Evolutionary conservation across 2,329 filamentous ascomycete genomes (phyloP).

Genomic region (Diaporthe vexans): DNA sequence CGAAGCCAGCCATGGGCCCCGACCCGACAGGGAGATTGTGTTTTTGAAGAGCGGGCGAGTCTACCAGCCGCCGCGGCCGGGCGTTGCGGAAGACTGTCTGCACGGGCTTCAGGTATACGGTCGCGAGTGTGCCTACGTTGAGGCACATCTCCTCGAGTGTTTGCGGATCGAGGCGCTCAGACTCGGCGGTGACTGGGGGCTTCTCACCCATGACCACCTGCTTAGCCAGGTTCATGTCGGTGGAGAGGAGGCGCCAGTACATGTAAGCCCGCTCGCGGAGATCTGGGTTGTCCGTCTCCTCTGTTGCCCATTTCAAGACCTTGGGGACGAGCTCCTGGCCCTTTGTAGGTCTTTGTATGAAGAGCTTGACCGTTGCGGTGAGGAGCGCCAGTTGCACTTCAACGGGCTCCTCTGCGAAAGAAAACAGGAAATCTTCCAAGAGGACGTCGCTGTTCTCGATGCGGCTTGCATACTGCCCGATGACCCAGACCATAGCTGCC

Average conservation of each 20-base stretch:
- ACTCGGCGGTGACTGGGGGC: conserved; percentile 94
- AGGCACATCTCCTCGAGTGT: conserved; percentile 98
- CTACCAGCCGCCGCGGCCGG: conserved; percentile 81
- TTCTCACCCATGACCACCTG: conserved; percentile 97
- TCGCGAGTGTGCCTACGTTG: conserved; percentile 94
- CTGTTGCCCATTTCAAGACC: conserved; percentile 97
- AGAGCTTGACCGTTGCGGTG: conserved; percentile 96
- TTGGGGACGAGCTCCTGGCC: conserved; percentile 93
- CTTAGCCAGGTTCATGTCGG: conserved; percentile 88
- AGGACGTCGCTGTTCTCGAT: conserved; percentile 97
- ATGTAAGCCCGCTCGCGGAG: conserved; percentile 96
- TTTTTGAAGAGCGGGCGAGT: conserved; percentile 88
- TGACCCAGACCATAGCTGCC: conserved; percentile 99
- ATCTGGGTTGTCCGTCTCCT: conserved; percentile 99
- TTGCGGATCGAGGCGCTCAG: conserved; percentile 89
- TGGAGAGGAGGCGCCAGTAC: conserved; percentile 98
- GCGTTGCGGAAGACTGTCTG: conserved; percentile 96
- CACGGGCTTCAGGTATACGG: conserved; percentile 97
- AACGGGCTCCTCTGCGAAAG: conserved; percentile 93
- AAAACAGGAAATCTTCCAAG: conserved; percentile 94
- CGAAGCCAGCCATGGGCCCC: conserved; percentile 54
- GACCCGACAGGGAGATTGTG: conserved; percentile 71
- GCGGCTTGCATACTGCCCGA: conserved; percentile 95
- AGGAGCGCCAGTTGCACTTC: conserved; percentile 96
- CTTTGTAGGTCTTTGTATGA: conserved; percentile 96